phyloP scores from a whole-genome alignment of 1,284 basidiomycete genomes.

The Ceratobasidium papillatum region DNA sequence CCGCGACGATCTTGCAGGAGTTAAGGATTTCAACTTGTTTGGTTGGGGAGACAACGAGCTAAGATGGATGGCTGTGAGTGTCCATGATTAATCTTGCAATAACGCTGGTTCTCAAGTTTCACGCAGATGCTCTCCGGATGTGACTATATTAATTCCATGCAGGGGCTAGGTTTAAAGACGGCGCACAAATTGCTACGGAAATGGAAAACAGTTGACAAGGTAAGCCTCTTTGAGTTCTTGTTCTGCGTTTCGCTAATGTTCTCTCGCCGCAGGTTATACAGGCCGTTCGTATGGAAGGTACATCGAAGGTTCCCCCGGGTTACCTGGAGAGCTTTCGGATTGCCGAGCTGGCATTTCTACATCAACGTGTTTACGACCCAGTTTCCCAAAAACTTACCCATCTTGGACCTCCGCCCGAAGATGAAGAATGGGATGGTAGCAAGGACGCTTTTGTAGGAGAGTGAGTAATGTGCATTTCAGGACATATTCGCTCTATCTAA shows the following conservation, averaged over 20 bases:
- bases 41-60: slow-evolving; percentile 93
- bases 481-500: slow-evolving; percentile 41
- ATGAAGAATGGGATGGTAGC: slow-evolving; percentile 62
- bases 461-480: slow-evolving; percentile 66
- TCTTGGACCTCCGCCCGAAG: slow-evolving; percentile 65
- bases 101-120: neutral
- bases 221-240: slow-evolving; percentile 47
- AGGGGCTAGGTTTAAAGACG: slow-evolving; percentile 95
- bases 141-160: slow-evolving; percentile 95
- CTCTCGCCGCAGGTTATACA: slow-evolving; percentile 58
- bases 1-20: slow-evolving; percentile 77
- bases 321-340: slow-evolving; percentile 73
- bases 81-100: neutral
- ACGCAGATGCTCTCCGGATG: slow-evolving; percentile 89
- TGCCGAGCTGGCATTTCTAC: slow-evolving; percentile 93
- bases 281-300: slow-evolving; percentile 83
- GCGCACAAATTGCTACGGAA: slow-evolving; percentile 84
- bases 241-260: slow-evolving; percentile 41
- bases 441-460: slow-evolving; percentile 79
- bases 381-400: slow-evolving; percentile 69
- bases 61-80: slow-evolving; percentile 80
- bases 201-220: slow-evolving; percentile 88
- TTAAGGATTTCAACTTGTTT: slow-evolving; percentile 78
- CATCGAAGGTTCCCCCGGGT: slow-evolving; percentile 78
- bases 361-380: slow-evolving; percentile 94